Evolutionary conservation across 352 stramenopile genomes (phyloP).

Genomic region (Achlya hypogyna): DNA sequence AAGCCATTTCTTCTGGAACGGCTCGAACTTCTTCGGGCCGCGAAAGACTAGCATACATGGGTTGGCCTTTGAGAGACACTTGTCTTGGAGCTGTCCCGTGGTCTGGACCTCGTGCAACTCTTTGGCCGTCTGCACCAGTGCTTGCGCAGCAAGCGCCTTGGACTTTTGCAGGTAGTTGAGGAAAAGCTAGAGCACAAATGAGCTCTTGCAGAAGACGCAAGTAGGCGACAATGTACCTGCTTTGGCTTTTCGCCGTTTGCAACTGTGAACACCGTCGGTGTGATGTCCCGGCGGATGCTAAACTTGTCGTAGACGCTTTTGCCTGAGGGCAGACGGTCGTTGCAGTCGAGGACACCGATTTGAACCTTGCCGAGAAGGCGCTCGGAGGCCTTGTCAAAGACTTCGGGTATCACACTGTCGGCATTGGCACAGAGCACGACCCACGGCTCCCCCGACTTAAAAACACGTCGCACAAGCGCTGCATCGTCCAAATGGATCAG

Average conservation of each 20-base stretch:
- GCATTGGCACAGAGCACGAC: conserved; percentile 62
- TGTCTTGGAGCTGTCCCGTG: conserved; percentile 49
- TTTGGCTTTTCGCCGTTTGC: conserved; percentile 66
- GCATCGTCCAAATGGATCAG: conserved; percentile 49
- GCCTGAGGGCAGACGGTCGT: conserved; percentile 37
- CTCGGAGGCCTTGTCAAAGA: conserved; percentile 54
- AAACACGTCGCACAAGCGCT: conserved; percentile 51
- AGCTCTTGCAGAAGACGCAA: not conserved
- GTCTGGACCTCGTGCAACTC: conserved; percentile 46
- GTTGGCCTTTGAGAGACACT: conserved; percentile 47
- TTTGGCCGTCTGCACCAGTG: conserved; percentile 47
- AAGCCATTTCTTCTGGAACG: conserved; percentile 68
- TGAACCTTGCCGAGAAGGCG: conserved; percentile 46
- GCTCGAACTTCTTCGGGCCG: conserved; percentile 33
- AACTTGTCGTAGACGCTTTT: conserved; percentile 58
- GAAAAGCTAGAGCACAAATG: conserved; percentile 32
- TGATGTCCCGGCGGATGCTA: conserved; percentile 46
- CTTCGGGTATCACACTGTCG: conserved; percentile 58
- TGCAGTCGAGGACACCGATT: conserved; percentile 68
- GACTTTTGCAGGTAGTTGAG: conserved; percentile 51
- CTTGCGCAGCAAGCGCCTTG: conserved; percentile 49
- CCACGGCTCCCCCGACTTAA: conserved; percentile 73
- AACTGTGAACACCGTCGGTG: conserved; percentile 68
- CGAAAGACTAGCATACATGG: conserved; percentile 58
- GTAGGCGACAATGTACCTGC: conserved; percentile 30